Percentiles rank a stretch among this genome's conserved stretches.
phyloP scores from a whole-genome alignment of 257 asterid genomes.

The Craterostigma plantagineum region DNA sequence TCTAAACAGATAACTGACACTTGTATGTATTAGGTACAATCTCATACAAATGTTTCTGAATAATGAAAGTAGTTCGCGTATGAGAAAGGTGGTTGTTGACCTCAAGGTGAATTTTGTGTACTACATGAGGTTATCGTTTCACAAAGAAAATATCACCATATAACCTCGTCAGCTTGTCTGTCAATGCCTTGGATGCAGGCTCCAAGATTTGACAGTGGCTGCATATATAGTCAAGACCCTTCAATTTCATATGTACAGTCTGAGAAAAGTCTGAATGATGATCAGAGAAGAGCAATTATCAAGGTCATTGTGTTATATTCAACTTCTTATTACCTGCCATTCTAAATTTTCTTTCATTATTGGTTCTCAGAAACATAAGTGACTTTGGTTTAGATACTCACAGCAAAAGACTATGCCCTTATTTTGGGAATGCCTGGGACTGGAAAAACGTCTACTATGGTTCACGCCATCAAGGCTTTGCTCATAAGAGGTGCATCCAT shows the following conservation, averaged over 20 bases:
- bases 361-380: not conserved
- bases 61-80: constrained; percentile 43
- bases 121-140: constrained; percentile 1
- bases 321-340: not conserved
- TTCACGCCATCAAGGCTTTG: constrained; percentile 92
- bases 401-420: constrained; percentile 78
- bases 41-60: constrained; percentile 71
- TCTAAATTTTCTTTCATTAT: not conserved
- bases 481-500: constrained; percentile 92
- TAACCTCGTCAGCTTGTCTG: constrained; percentile 6
- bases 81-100: constrained; percentile 79
- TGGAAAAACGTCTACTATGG: constrained; percentile 95
- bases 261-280: constrained; percentile 71
- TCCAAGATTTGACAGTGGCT: constrained; percentile 86
- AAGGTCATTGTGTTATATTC: constrained; percentile 32
- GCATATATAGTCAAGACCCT: constrained; percentile 84
- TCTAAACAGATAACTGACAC: constrained; percentile 3
- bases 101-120: constrained; percentile 49
- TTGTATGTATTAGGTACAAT: constrained; percentile 52
- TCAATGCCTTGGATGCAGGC: constrained; percentile 27
- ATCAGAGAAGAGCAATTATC: constrained; percentile 83
- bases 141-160: constrained; percentile 6
- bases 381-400: constrained; percentile 46
- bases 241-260: constrained; percentile 77
- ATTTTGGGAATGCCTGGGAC: constrained; percentile 99